These are phyloP conservation scores for Thalassiosira hispida DNA, from an alignment of 352 stramenopile genomes.

Conservation along the genomic window DNA sequence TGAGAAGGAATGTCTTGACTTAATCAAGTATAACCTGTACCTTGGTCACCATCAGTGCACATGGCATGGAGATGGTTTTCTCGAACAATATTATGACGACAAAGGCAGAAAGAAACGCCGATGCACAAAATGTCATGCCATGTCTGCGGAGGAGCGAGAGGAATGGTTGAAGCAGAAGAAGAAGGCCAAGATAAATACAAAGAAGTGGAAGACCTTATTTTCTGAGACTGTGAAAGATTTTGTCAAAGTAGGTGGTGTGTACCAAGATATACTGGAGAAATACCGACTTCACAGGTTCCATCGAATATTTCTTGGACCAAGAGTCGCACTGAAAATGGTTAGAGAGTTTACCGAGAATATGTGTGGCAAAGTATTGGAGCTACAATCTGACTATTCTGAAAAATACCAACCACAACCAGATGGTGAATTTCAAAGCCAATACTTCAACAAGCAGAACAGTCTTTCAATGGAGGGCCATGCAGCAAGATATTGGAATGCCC, in stretches of 20 bases:
- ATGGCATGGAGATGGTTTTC: neutral
- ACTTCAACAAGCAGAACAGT: slow-evolving; percentile 1
- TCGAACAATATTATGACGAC: neutral
- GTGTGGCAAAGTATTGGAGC: neutral
- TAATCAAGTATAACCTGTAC: neutral
- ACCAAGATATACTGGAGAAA: neutral
- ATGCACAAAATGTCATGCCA: neutral
- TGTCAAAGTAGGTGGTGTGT: neutral
- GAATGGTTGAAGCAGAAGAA: neutral
- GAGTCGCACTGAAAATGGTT: neutral
- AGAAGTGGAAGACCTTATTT: neutral
- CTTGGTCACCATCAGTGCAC: neutral
- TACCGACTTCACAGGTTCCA: neutral
- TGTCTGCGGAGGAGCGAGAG: neutral
- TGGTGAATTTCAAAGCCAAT: slow-evolving; percentile 3
- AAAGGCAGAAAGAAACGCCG: neutral
- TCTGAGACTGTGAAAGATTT: neutral
- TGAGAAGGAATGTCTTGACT: neutral
- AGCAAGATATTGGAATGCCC: neutral
- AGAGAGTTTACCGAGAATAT: neutral
- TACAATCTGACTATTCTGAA: slow-evolving; percentile 1
- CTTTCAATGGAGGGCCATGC: slow-evolving; percentile 9
- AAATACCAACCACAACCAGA: slow-evolving; percentile 1
- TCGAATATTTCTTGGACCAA: neutral
- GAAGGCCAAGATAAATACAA: neutral